phyloP scores from a whole-genome alignment of 176 grass and related monocot genomes.

The Zea mays region DNA sequence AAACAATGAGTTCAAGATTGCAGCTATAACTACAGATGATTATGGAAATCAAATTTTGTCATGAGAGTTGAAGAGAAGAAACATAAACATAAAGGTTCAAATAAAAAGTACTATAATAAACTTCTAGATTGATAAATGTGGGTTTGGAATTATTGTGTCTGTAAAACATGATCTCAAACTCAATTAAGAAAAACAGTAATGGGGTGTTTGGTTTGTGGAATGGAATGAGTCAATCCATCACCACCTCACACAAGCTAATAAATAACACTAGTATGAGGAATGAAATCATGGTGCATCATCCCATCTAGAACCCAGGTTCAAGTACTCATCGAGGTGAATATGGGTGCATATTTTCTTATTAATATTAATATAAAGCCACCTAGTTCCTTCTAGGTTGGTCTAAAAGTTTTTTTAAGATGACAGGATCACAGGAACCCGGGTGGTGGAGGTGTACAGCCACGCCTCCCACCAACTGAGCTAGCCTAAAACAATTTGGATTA shows the following conservation, averaged over 20 bases:
- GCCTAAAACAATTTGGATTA: neutral
- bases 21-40: slow-evolving; percentile 27
- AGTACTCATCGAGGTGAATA: neutral
- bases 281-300: neutral
- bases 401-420: neutral
- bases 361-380: neutral
- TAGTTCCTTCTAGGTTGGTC: neutral
- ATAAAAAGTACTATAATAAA: neutral
- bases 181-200: slow-evolving; percentile 23
- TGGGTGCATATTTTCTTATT: neutral
- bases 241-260: neutral
- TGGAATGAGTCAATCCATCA: neutral
- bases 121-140: neutral
- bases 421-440: neutral
- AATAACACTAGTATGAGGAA: neutral
- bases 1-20: slow-evolving; percentile 19
- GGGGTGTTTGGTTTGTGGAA: neutral
- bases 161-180: neutral
- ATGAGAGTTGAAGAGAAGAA: slow-evolving; percentile 10
- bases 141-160: neutral
- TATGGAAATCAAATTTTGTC: slow-evolving; percentile 4
- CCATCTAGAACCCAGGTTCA: neutral
- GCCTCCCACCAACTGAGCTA: neutral
- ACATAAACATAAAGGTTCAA: slow-evolving; percentile 2
- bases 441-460: neutral